These are phyloP conservation scores for Akanthomyces lecanii DNA, from an alignment of 2,329 filamentous ascomycete species.

Conservation along the genomic window DNA sequence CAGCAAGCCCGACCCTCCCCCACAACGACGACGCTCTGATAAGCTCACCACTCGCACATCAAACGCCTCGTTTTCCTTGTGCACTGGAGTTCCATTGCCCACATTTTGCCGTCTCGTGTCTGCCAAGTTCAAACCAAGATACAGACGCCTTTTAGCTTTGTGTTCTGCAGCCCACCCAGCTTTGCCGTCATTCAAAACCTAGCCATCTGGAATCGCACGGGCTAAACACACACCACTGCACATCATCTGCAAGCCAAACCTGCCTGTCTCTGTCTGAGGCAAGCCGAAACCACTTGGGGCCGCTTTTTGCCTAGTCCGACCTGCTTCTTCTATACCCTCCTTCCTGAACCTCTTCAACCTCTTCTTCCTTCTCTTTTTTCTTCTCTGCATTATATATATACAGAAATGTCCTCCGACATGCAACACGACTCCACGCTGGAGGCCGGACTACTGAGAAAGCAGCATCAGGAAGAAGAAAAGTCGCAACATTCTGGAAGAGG, in stretches of 20 bases:
- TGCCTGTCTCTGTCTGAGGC: background rate
- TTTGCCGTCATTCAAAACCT: conserved; percentile 11
- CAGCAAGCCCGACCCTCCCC: background rate
- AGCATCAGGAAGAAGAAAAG: conserved; percentile 15
- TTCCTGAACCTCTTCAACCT: background rate
- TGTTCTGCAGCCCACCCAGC: background rate
- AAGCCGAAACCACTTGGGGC: conserved; percentile 1
- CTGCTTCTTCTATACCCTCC: conserved; percentile 4
- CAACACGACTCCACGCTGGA: conserved; percentile 13
- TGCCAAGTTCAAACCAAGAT: conserved; percentile 1
- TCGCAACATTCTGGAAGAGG: conserved; percentile 6
- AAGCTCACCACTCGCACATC: conserved; percentile 4
- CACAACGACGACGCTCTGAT: conserved; percentile 4
- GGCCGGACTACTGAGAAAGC: conserved; percentile 15
- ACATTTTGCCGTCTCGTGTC: conserved; percentile 11
- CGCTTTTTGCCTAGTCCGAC: background rate
- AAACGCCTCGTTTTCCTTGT: conserved; percentile 2
- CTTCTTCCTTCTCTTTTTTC: conserved; percentile 4
- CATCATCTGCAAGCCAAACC: background rate
- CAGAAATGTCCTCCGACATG: conserved; percentile 8
- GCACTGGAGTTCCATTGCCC: background rate
- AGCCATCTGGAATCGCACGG: conserved; percentile 4
- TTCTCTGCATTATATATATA: conserved; percentile 4
- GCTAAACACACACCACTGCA: conserved; percentile 10
- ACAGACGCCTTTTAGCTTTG: conserved; percentile 7